Percentiles rank a stretch among this genome's conserved stretches.
Conservation (phyloP, 1,284 basidiomycete species). For the Puccinia polysora region DNA sequence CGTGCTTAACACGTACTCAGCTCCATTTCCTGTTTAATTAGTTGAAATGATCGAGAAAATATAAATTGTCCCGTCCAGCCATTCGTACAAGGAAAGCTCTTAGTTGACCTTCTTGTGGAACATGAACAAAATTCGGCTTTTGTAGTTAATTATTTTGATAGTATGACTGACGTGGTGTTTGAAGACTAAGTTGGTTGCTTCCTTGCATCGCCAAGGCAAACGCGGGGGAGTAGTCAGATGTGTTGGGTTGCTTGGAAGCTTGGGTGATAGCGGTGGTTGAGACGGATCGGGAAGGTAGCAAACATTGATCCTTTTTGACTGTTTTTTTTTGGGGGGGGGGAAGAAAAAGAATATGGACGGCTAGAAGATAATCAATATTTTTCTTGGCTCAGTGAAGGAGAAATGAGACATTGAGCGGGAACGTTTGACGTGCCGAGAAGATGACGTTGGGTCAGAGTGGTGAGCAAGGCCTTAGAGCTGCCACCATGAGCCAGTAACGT, state of each 20-base stretch:
- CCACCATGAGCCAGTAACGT: no score
- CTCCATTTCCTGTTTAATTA: constrained; percentile 41
- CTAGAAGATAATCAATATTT: no score
- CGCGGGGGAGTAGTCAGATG: constrained; percentile 36
- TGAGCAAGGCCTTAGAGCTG: no score
- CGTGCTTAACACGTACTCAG: constrained; percentile 93
- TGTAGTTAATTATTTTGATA: no score
- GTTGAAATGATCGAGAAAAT: not conserved
- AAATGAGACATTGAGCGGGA: no score
- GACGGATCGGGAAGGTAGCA: constrained; percentile 2
- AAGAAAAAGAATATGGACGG: not conserved
- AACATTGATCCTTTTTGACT: constrained; percentile 16
- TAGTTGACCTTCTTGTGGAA: no score
- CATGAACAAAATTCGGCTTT: no score
- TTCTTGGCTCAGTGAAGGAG: no score
- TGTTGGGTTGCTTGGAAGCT: constrained; percentile 11
- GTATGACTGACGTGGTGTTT: constrained; percentile 61
- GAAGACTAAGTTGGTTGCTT: constrained; percentile 76
- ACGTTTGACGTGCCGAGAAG: no score
- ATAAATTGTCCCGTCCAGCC: no score
- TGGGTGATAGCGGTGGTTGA: constrained; percentile 13
- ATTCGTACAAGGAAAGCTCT: no score
- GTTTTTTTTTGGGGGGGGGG: not conserved
- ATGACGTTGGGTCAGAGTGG: no score
- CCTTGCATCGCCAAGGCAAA: constrained; percentile 62